Base-by-base conservation (phyloP, 2,329 filamentous ascomycete genomes). In the Rutstroemia sydowiana region DNA sequence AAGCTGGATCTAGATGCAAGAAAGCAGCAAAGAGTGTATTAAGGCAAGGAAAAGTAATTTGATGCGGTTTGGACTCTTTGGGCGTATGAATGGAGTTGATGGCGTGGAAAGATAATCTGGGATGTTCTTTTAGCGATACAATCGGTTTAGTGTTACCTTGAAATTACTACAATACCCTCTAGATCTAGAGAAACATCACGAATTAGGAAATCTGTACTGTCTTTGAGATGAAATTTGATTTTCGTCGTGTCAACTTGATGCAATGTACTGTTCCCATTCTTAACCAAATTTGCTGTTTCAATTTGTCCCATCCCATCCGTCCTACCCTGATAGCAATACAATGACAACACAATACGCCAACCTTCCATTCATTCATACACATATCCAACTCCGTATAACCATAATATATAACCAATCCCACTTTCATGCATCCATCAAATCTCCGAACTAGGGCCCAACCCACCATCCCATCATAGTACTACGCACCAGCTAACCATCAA, bases 1-100 rank as follows among this genome's bases (percentile, higher is more conserved):
- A 68, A 57, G 31, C 63, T 57, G 49, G 65, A 68, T 53, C 57
- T 58, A 40, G 31, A n/a, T 18, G 61, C 65, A 49, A 59, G 65
- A 28, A 61, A 55, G 49, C 66, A 62, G 39, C 3, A 18, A 13
- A 37, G n/a, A 18, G n/a, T 37, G 14, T 2, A 37, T 37, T 37
- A 37, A n/a, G 2, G 13, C n/a, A n/a, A n/a, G n/a, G n/a, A n/a
- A n/a, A n/a, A 18, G n/a, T 6, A 1, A 6, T 37, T 37, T 3
- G 11, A 8, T 37, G 14, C n/a, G n/a, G 34, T 37, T 37, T 37
- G 7, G 34, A 37, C 34, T 37, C 13, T 16, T 37, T 37, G 14
- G 13, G 34, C 34, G 18, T 37, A 16, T 18, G 34, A 42, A 31
- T 46, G 48, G 41, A 40, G 42, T 46, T 45, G 9, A 30, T 11